Conservation (phyloP, 192 early-diverging fungal species). For the Backusella morwellensis region DNA sequence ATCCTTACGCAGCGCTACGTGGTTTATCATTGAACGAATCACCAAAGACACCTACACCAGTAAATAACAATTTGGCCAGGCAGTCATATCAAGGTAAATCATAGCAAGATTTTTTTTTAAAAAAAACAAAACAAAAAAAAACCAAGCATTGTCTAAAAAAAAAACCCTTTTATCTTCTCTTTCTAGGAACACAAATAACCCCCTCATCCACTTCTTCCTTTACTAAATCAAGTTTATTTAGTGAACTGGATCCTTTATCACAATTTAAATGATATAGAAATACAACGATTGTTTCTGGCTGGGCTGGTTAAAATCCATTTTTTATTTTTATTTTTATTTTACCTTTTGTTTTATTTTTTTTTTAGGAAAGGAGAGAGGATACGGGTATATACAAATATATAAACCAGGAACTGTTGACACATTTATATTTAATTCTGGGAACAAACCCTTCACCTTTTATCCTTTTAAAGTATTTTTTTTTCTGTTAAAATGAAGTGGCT, state of each 20-base stretch:
- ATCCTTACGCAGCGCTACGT: constrained; percentile 13
- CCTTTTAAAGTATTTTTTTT: too few species aligned
- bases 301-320: neutral
- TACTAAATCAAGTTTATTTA: neutral
- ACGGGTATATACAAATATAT: too few species aligned
- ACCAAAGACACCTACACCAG: neutral
- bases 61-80: neutral
- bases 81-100: neutral
- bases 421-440: too few species aligned
- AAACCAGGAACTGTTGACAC: too few species aligned
- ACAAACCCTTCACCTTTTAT: too few species aligned
- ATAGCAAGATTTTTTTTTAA: too few species aligned
- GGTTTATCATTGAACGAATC: constrained; percentile 3
- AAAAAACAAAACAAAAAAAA: neutral
- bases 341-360: neutral
- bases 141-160: too few species aligned
- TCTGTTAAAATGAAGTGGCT: too few species aligned
- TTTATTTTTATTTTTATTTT: neutral
- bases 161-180: neutral
- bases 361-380: too few species aligned
- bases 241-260: neutral
- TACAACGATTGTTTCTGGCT: neutral
- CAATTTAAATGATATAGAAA: neutral
- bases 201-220: neutral
- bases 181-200: neutral